Conservation (phyloP, 805 yeast genomes). For the Candida patagonica region DNA sequence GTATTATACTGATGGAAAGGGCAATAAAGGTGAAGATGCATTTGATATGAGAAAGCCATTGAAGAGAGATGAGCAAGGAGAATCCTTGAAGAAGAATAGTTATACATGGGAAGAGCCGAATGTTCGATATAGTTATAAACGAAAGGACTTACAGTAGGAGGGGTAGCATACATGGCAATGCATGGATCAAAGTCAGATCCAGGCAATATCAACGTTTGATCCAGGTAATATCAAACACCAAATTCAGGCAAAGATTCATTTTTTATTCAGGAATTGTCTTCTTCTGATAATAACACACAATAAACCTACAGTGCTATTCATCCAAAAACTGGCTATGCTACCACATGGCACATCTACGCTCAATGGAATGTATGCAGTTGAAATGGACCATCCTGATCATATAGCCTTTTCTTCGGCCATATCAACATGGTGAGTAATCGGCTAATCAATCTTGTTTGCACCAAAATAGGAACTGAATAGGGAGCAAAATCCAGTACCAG, state of each 20-base stretch:
- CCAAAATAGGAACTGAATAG: conserved; percentile 81
- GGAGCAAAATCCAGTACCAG: conserved; percentile 62
- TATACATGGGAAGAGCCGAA: conserved; percentile 22
- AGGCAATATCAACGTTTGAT: too few relatives aligned
- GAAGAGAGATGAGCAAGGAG: conserved; percentile 24
- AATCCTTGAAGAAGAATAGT: conserved; percentile 19
- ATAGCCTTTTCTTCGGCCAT: too few relatives aligned
- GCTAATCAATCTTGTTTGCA: conserved; percentile 70
- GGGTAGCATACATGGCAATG: too few relatives aligned
- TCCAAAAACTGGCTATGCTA: too few relatives aligned
- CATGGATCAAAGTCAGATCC: too few relatives aligned
- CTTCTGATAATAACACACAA: too few relatives aligned
- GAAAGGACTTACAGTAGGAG: neutral
- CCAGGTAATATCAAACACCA: too few relatives aligned
- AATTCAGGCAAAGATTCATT: too few relatives aligned
- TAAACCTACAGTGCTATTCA: too few relatives aligned
- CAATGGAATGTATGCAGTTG: conserved; percentile 38
- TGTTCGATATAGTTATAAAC: conserved; percentile 20
- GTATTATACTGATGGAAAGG: conserved; percentile 58
- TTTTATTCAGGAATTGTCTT: too few relatives aligned
- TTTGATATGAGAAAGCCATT: conserved; percentile 45
- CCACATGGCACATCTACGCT: too few relatives aligned
- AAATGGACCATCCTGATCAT: conserved; percentile 63
- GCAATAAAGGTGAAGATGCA: conserved; percentile 67
- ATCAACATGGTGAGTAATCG: conserved; percentile 63